These are phyloP conservation scores for Colletotrichum australisinense DNA, from an alignment of 2,329 filamentous ascomycete species.

Conservation along the genomic window DNA sequence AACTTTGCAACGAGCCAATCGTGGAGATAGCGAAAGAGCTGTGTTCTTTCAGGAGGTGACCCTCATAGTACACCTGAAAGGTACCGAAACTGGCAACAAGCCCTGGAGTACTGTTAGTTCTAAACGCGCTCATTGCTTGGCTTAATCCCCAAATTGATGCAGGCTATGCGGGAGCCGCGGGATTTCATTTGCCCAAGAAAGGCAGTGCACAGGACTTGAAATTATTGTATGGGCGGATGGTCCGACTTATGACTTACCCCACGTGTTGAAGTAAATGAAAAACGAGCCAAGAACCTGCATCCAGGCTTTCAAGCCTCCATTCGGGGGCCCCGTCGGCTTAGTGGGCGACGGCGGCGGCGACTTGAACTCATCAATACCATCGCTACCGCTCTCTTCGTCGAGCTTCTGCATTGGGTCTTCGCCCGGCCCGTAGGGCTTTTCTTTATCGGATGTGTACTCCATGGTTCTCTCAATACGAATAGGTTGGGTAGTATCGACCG, in stretches of 20 bases:
- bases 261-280: conserved; percentile 61
- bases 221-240: neutral
- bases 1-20: conserved; percentile 60
- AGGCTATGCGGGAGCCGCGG: too few relatives aligned
- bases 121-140: conserved; percentile 8
- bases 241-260: conserved; percentile 27
- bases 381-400: conserved; percentile 23
- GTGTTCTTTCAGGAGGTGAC: conserved; percentile 38
- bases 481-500: neutral
- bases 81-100: conserved; percentile 57
- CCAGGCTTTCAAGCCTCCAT: conserved; percentile 55
- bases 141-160: neutral
- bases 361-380: neutral
- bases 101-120: conserved; percentile 45
- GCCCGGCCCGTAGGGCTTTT: conserved; percentile 6
- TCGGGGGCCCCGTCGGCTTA: conserved; percentile 29
- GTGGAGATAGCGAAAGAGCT: conserved; percentile 48
- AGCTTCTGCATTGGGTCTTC: neutral
- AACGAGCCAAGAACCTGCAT: conserved; percentile 58
- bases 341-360: neutral
- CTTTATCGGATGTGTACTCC: conserved; percentile 10
- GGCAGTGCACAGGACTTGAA: neutral
- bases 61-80: conserved; percentile 64
- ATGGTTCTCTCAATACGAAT: neutral
- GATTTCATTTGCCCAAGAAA: neutral